Evolutionary conservation across 2,329 filamentous ascomycete genomes (phyloP).

Genomic region (Cladosporium cucumerinum): DNA sequence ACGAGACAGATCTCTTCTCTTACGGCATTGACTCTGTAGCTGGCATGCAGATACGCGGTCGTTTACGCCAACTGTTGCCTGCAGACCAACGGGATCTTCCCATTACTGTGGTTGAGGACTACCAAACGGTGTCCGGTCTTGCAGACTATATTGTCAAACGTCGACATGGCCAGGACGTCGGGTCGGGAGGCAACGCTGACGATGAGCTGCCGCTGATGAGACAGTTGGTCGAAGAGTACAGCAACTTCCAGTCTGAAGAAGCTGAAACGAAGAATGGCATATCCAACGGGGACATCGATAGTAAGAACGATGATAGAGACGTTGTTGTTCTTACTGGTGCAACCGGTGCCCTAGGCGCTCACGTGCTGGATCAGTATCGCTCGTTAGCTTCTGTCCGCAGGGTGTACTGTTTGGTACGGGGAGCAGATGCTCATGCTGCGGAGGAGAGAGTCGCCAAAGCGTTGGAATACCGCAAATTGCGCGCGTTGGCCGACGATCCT

Average conservation of each 20-base stretch:
- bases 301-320: conserved; percentile 18
- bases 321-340: conserved; percentile 47
- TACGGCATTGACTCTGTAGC: conserved; percentile 60
- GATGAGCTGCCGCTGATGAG: conserved; percentile 44
- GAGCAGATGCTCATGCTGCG: conserved; percentile 41
- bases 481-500: conserved; percentile 23
- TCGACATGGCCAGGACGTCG: conserved; percentile 35
- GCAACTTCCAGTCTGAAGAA: conserved; percentile 34
- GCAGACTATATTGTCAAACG: conserved; percentile 39
- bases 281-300: conserved; percentile 1
- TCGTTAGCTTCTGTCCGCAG: conserved; percentile 38
- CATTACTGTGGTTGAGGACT: conserved; percentile 59
- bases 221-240: conserved; percentile 48
- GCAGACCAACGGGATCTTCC: conserved; percentile 42
- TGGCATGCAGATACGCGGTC: conserved; percentile 51
- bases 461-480: conserved; percentile 38
- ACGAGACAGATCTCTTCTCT: conserved; percentile 53
- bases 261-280: not conserved
- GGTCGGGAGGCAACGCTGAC: conserved; percentile 18
- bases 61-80: conserved; percentile 38
- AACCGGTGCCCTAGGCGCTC: conserved; percentile 51
- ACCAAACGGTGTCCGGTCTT: conserved; percentile 49
- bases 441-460: conserved; percentile 45
- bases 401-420: conserved; percentile 58
- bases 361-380: conserved; percentile 49